Base-by-base conservation (phyloP, 495 filamentous ascomycete genomes). In the Saxophila tyrrhenica region DNA sequence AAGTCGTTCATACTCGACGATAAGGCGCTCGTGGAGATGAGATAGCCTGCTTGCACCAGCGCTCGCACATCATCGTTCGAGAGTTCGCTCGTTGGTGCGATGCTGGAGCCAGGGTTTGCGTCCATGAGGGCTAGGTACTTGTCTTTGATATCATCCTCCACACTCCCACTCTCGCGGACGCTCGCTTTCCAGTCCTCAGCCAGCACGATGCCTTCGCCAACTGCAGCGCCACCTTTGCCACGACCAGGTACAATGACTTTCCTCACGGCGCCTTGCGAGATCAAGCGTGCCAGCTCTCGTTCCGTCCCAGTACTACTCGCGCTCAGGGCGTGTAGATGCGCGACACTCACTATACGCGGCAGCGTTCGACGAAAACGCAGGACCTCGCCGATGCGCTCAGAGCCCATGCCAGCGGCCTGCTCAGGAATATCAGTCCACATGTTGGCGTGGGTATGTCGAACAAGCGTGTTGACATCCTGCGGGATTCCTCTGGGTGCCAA, bases 381-480 rank as follows among this genome's bases (percentile, higher is more conserved):
- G 1, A 86, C 73, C 59, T 88, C 78, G 11, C 84, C 77, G 23
- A 86, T 84, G 15, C 82, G 77, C 0, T 75, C 80, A 38, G 82
- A 85, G 62, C 82, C 84, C 82, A 92, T 87, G 11, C 86, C 87
- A 0, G 80, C 71, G 7, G 73, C 72, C 22, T 64, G 64, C 20
- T 78, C 70, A 5, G 87, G 86, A 2, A 92, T 69, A 8, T 75
- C 72, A 43, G 78, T 75, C 65, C 89, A 94, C 78, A 86, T 89
- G 58, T 67, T 75, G 3, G 61, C 63, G 22, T 72, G 74, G 19
- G 83, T 80, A 62, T 85, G 78, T 35, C 70, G 62, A 22, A 91
- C 75, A 9, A 84, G 78, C 43, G 82, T 76, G 10, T 77, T 65
- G 7, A 89, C 82, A 71, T 84, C 78, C 49, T 78, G 72, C 9